These are phyloP conservation scores for Nannochloropsis salina DNA, from an alignment of 108 stramenopile genomes.

Conservation along the genomic window DNA sequence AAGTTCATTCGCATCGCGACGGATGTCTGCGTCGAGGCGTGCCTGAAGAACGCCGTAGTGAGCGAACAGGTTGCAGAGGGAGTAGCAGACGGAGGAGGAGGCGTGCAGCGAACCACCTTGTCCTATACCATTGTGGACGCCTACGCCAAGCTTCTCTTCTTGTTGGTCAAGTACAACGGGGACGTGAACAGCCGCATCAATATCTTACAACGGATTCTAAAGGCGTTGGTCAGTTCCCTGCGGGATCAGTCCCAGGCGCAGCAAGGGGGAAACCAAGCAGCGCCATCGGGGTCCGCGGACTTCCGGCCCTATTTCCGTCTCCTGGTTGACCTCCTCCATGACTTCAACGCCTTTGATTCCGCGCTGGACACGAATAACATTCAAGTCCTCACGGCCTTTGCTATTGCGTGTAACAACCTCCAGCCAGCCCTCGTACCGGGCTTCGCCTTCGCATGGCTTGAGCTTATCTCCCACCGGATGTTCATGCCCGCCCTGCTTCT, in stretches of 20 bases:
- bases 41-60: constrained; percentile 37
- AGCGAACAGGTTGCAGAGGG: constrained; percentile 21
- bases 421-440: constrained; percentile 87
- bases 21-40: constrained; percentile 70
- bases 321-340: constrained; percentile 81
- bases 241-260: constrained; percentile 36
- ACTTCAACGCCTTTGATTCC: constrained; percentile 77
- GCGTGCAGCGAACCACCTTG: constrained; percentile 40
- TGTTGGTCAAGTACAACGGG: constrained; percentile 68
- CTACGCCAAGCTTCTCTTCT: constrained; percentile 76
- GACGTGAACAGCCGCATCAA: constrained; percentile 13
- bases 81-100: not conserved
- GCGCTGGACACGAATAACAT: constrained; percentile 36
- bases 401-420: constrained; percentile 79
- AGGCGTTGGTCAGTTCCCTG: constrained; percentile 48
- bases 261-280: constrained; percentile 30
- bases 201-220: not conserved
- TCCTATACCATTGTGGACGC: constrained; percentile 87
- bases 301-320: constrained; percentile 96
- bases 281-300: constrained; percentile 56
- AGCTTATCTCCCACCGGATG: constrained; percentile 87
- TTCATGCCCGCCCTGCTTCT: constrained; percentile 91
- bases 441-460: constrained; percentile 96
- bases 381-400: constrained; percentile 78
- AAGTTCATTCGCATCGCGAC: constrained; percentile 85